Conservation (phyloP, 2,329 filamentous ascomycete genomes). For the Xylaria sp. region DNA sequence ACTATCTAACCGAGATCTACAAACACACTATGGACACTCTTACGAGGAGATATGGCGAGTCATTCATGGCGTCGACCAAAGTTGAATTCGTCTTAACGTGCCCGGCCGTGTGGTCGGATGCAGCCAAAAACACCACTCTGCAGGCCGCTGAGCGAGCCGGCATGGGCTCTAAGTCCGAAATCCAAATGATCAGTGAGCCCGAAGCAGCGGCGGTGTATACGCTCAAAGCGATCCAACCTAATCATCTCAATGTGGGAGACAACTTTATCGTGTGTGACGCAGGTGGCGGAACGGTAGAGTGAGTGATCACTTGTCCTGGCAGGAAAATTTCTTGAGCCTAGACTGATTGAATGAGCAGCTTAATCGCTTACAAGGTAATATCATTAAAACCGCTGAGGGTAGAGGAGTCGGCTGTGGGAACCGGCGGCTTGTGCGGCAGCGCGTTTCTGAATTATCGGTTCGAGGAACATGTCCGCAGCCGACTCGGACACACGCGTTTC, state of each 20-base stretch:
- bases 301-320: slow-evolving; percentile 47
- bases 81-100: slow-evolving; percentile 85
- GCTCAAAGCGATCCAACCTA: slow-evolving; percentile 81
- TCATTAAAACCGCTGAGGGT: slow-evolving; percentile 77
- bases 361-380: slow-evolving; percentile 85
- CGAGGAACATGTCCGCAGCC: slow-evolving; percentile 76
- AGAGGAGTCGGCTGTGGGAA: slow-evolving; percentile 83
- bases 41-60: slow-evolving; percentile 78
- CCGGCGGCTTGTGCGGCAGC: slow-evolving; percentile 80
- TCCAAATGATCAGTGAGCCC: slow-evolving; percentile 84
- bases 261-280: slow-evolving; percentile 73
- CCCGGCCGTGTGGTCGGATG: slow-evolving; percentile 85
- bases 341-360: slow-evolving; percentile 50
- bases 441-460: slow-evolving; percentile 85
- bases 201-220: slow-evolving; percentile 85
- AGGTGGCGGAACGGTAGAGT: slow-evolving; percentile 75
- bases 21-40: slow-evolving; percentile 83
- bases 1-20: slow-evolving; percentile 82
- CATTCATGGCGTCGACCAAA: slow-evolving; percentile 79
- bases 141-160: slow-evolving; percentile 82
- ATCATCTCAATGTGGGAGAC: slow-evolving; percentile 75
- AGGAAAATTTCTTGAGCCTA: background rate
- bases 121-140: slow-evolving; percentile 84
- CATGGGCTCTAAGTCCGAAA: slow-evolving; percentile 75
- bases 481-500: slow-evolving; percentile 74